Percentiles rank a stretch among this genome's conserved stretches.
Conservation (phyloP, 2,329 filamentous ascomycete species). For the Pestalotiopsis fici region DNA sequence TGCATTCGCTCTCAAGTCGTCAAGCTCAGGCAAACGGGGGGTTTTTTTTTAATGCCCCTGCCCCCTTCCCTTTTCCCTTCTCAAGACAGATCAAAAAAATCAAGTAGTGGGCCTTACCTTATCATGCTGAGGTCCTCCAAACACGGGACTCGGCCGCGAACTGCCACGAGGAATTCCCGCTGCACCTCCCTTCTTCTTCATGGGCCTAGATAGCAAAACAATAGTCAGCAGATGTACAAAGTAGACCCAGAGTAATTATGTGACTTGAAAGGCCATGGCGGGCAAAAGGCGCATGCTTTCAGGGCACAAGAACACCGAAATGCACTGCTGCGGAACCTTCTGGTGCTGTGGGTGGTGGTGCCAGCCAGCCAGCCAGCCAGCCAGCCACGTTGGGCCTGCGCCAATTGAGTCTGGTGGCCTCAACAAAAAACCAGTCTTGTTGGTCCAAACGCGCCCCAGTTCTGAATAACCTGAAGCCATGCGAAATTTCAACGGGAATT, state of each 20-base stretch:
- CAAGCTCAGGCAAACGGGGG: too few relatives aligned
- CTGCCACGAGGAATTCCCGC: slow-evolving; percentile 67
- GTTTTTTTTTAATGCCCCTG: too few relatives aligned
- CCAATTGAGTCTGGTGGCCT: not conserved
- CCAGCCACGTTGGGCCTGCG: not conserved
- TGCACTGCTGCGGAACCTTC: not conserved
- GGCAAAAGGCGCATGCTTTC: slow-evolving; percentile 10
- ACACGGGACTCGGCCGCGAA: slow-evolving; percentile 63
- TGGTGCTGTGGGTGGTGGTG: slow-evolving; percentile 12
- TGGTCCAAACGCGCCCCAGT: slow-evolving; percentile 25
- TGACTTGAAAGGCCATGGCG: slow-evolving; percentile 18
- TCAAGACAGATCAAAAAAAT: not conserved
- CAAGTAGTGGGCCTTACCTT: slow-evolving; percentile 47
- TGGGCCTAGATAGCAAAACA: slow-evolving; percentile 53
- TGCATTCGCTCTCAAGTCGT: too few relatives aligned
- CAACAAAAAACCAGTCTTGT: slow-evolving; percentile 19
- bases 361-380: not conserved
- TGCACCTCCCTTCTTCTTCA: slow-evolving; percentile 74
- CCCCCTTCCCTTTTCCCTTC: not conserved
- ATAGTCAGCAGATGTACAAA: slow-evolving; percentile 9
- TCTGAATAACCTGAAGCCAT: slow-evolving; percentile 14
- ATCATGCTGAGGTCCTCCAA: slow-evolving; percentile 53
- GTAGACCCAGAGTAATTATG: slow-evolving; percentile 17
- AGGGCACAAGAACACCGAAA: slow-evolving; percentile 18
- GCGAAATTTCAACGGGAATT: slow-evolving; percentile 17